These are phyloP conservation scores for Thelonectria blattea DNA, from an alignment of 2,329 filamentous ascomycete genomes.

Conservation along the genomic window DNA sequence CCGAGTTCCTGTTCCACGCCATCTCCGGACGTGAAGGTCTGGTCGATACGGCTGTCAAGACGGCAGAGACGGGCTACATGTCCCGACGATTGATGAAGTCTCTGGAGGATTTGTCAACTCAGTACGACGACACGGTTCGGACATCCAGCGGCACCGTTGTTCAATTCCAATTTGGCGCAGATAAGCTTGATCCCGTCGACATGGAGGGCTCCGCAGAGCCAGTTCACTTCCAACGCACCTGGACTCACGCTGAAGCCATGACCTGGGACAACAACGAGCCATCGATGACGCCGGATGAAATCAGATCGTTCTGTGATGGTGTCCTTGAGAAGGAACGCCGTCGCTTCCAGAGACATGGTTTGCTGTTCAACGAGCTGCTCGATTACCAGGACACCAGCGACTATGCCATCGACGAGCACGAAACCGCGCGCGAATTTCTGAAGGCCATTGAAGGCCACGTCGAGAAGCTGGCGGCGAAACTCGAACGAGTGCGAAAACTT, in stretches of 20 bases:
- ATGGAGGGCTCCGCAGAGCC: slow-evolving; percentile 96
- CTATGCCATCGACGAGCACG: slow-evolving; percentile 75
- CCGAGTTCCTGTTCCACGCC: slow-evolving; percentile 97
- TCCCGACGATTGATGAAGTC: slow-evolving; percentile 98
- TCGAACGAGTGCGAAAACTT: slow-evolving; percentile 59
- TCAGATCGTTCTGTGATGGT: slow-evolving; percentile 70
- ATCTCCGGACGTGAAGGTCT: slow-evolving; percentile 98
- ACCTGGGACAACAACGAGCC: slow-evolving; percentile 82
- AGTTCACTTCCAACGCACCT: slow-evolving; percentile 90
- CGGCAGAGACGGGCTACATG: slow-evolving; percentile 99
- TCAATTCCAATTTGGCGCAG: slow-evolving; percentile 96
- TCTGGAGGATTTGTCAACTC: slow-evolving; percentile 88
- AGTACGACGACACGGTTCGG: slow-evolving; percentile 93
- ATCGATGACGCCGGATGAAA: slow-evolving; percentile 76
- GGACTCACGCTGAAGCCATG: slow-evolving; percentile 76
- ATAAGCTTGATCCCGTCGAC: slow-evolving; percentile 93
- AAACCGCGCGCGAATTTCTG: slow-evolving; percentile 83
- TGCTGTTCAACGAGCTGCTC: slow-evolving; percentile 67
- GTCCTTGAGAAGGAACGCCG: slow-evolving; percentile 72
- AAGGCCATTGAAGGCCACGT: slow-evolving; percentile 79
- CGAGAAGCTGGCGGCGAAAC: slow-evolving; percentile 62
- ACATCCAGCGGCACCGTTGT: slow-evolving; percentile 89
- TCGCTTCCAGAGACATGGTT: slow-evolving; percentile 65
- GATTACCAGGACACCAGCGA: slow-evolving; percentile 74
- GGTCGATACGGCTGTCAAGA: slow-evolving; percentile 98